Conservation (phyloP, 495 filamentous ascomycete genomes). For the Tuber magnatum region DNA sequence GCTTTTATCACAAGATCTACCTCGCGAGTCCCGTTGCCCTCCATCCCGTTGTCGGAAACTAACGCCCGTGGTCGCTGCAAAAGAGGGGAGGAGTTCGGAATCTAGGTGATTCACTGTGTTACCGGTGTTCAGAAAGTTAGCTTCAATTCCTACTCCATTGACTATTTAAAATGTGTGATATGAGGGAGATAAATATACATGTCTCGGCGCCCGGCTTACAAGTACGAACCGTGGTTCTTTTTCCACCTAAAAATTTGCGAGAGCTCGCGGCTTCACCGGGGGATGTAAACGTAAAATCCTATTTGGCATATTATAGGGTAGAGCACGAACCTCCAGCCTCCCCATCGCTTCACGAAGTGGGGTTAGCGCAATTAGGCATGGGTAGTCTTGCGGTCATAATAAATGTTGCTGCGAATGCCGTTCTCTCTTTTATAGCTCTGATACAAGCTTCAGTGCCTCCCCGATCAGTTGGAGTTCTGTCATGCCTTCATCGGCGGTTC, state of each 20-base stretch:
- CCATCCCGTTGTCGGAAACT: not conserved
- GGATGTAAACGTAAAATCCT: not conserved
- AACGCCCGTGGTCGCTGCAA: not conserved
- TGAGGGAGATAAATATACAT: not conserved
- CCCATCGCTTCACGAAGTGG: not conserved
- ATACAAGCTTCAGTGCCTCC: not conserved
- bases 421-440: not conserved
- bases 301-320: not conserved
- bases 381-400: not conserved
- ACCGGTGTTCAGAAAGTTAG: not conserved
- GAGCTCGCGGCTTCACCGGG: not conserved
- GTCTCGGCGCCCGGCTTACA: not conserved
- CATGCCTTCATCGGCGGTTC: not conserved
- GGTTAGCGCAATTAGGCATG: not conserved
- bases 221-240: not conserved
- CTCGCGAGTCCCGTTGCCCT: not conserved
- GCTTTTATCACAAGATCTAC: not conserved
- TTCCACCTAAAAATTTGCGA: not conserved
- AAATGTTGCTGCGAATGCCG: not conserved
- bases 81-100: not conserved
- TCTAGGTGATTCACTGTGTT: not conserved
- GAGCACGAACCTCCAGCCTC: not conserved
- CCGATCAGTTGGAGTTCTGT: not conserved
- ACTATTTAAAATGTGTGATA: not conserved
- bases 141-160: not conserved